Evolutionary conservation across 768 basidiomycete genomes (phyloP), one percentile per base, ranked within the genome.

Genomic region (Pholiota conissans): DNA sequence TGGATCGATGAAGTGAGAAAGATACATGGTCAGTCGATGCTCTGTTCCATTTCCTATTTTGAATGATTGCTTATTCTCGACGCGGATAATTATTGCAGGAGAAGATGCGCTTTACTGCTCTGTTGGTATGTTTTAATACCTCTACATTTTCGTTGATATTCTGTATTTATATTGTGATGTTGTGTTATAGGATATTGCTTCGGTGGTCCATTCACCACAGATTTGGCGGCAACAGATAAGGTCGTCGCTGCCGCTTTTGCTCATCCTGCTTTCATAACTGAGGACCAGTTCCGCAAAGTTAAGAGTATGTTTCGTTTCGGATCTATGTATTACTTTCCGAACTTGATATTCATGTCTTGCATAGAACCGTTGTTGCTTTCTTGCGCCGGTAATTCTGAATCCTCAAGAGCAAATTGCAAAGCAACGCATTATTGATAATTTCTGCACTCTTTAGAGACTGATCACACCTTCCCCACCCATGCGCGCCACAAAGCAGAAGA

Each of bases 401-500:
- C n/a, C 34, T 34, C 14, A 24, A 3, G n/a, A 2, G 27, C 13
- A 22, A n/a, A 16, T 3, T 9, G 11, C 30, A 39, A 5, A 55
- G 34, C n/a, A n/a, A n/a, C n/a, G n/a, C n/a, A n/a, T n/a, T n/a
- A 29, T n/a, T 30, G 18, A 16, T 29, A n/a, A 34, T 9, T 5
- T 34, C 54, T 13, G 26, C 13, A 3, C 2, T 14, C 32, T 48
- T 5, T 64, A 82, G 85, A 87, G 69, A 73, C 61, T n/a, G 85
- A 87, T 63, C 59, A 63, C 2, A 78, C 83, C 1, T 86, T 87
- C 73, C 75, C 82, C 0, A 20, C 72, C 0, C 72, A 74, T 14
- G 74, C 77, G 2, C 82, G 85, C 24, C 80, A 80, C 18, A 72
- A 76, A 3, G 81, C 80, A 0, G 85, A 86, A 57, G 81, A 83